Base-by-base conservation (phyloP, 2,329 filamentous ascomycete genomes). In the Davidsoniella virescens region DNA sequence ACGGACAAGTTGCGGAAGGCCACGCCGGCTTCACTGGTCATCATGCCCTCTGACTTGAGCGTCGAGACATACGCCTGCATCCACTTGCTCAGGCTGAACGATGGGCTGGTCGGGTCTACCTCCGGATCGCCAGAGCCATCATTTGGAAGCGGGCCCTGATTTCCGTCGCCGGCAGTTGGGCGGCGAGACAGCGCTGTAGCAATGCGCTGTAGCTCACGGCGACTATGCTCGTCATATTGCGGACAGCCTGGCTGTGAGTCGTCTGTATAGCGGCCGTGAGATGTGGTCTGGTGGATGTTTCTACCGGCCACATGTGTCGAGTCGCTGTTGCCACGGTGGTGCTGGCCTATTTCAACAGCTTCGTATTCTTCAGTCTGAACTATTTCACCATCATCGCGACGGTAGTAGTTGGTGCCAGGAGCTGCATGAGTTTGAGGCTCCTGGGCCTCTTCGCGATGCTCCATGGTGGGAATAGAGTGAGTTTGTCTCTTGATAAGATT, bases 1-100 rank as follows among this genome's bases (percentile, higher is more conserved):
- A 87, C 78, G 51, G 73, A 74, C 33, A 86, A 69, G 47, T 82
- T 70, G 53, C 75, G 75, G 64, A 78, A 84, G 0, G 73, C 71
- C 5, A 85, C 68, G 3, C 80, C 79, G 0, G 79, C 72, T 5
- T 67, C 65, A 55, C 66, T 71, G 54, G 66, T 63, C 52, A 67
- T 69, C 43, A 80, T 64, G 0, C 75, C 73, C 52, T 81, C 73
- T 16, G 70, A 69, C 36, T 76, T 68, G 36, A 80, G 61, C 29
- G 65, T 60, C 1, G 56, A 52, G 5, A 69, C 60, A 52, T 70
- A 64, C 36, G 59, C 55, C 37, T 60, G 61, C 1, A 69, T 56
- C 68, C 68, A 72, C 53, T 64, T 65, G 6, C 61, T 54, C 10
- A 69, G 56, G 48, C 69, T 65, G 44, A 72, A 72, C 17, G 60